Conservation (phyloP, 129 eudicot genomes). For the Lactuca saligna region DNA sequence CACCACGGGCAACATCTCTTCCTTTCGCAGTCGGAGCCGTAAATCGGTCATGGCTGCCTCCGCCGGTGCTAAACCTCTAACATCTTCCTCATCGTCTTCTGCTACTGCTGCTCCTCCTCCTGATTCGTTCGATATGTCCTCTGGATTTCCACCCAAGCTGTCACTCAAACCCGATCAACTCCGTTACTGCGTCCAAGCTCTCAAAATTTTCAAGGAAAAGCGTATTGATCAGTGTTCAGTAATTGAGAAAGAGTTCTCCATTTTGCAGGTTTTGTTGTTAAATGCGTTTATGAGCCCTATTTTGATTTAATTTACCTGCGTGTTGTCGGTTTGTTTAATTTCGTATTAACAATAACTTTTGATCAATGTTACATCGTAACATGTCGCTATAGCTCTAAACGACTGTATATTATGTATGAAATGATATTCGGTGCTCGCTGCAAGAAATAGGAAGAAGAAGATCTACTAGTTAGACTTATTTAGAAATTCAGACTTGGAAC, state of each 20-base stretch:
- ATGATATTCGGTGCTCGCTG: constrained; percentile 4
- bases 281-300: constrained; percentile 16
- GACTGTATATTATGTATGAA: neutral
- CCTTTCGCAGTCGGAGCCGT: constrained; percentile 52
- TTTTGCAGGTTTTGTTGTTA: constrained; percentile 50
- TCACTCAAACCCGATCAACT: constrained; percentile 63
- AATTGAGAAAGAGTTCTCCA: constrained; percentile 54
- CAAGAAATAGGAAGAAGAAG: constrained; percentile 14
- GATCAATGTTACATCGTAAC: neutral
- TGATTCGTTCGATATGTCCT: constrained; percentile 38
- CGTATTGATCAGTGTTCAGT: constrained; percentile 21
- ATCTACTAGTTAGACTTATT: neutral
- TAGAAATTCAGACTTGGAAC: constrained; percentile 3
- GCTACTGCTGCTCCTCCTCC: constrained; percentile 11
- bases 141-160: constrained; percentile 38
- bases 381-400: neutral
- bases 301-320: constrained; percentile 5
- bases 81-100: constrained; percentile 23
- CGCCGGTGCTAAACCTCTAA: constrained; percentile 20
- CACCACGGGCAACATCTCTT: constrained; percentile 59
- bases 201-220: constrained; percentile 49
- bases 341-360: neutral
- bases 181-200: constrained; percentile 63
- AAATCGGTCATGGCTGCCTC: constrained; percentile 66
- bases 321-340: neutral